Conservation (phyloP, 1,284 basidiomycete species). For the Ganoderma meredithae region DNA sequence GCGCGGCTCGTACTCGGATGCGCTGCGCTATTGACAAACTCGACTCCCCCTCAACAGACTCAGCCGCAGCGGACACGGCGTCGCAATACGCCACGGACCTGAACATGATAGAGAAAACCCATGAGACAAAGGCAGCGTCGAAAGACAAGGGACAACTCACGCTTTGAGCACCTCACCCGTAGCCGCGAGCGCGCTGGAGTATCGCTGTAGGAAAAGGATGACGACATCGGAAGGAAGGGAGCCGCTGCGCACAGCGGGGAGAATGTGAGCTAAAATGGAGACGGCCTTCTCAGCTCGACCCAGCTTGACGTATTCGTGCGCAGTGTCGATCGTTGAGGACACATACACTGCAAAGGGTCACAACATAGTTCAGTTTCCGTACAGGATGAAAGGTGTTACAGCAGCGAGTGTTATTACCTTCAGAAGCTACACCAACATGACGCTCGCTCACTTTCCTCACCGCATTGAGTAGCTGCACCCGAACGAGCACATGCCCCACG, state of each 20-base stretch:
- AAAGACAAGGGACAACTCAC: constrained; percentile 48
- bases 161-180: constrained; percentile 68
- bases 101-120: not conserved
- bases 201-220: constrained; percentile 67
- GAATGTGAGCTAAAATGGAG: constrained; percentile 65
- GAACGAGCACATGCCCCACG: constrained; percentile 53
- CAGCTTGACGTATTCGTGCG: constrained; percentile 78
- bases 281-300: constrained; percentile 77
- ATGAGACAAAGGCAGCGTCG: not conserved
- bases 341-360: constrained; percentile 65
- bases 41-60: constrained; percentile 55
- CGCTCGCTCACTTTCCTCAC: constrained; percentile 41
- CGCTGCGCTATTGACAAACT: constrained; percentile 59
- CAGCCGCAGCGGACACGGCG: constrained; percentile 56
- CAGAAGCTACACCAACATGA: constrained; percentile 42
- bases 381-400: constrained; percentile 15
- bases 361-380: not conserved
- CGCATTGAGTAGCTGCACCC: constrained; percentile 48
- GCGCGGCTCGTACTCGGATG: constrained; percentile 62
- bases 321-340: constrained; percentile 71
- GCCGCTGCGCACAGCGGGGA: constrained; percentile 52
- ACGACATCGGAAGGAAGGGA: constrained; percentile 56
- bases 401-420: constrained; percentile 50
- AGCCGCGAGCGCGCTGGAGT: constrained; percentile 70
- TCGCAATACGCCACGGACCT: constrained; percentile 67